These are phyloP conservation scores for Epithele typhae DNA, from an alignment of 768 basidiomycete species.

Conservation along the genomic window DNA sequence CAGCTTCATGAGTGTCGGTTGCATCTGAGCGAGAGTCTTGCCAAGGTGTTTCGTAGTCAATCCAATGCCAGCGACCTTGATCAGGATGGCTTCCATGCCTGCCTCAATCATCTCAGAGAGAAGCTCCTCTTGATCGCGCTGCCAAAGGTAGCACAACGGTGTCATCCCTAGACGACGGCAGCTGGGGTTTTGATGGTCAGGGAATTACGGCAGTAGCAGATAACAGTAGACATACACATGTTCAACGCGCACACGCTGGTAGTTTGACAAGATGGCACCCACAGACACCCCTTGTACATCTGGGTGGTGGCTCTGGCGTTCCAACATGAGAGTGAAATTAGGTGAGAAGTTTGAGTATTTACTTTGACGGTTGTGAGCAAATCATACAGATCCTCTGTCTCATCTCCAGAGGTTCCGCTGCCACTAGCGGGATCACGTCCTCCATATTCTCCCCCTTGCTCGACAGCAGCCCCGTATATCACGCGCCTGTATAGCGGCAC, in stretches of 20 bases:
- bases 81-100: conserved; percentile 77
- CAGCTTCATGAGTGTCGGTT: conserved; percentile 64
- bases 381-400: conserved; percentile 89
- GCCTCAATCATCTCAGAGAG: conserved; percentile 82
- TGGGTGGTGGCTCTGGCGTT: conserved; percentile 61
- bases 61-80: conserved; percentile 96
- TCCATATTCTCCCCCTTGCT: conserved; percentile 86
- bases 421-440: conserved; percentile 41
- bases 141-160: conserved; percentile 90
- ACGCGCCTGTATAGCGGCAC: conserved; percentile 81
- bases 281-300: conserved; percentile 86
- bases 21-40: conserved; percentile 68
- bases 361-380: conserved; percentile 79
- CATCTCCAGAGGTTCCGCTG: conserved; percentile 72
- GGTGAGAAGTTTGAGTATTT: conserved; percentile 11
- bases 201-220: too few species aligned
- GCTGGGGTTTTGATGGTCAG: too few species aligned
- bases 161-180: conserved; percentile 79
- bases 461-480: conserved; percentile 77
- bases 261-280: conserved; percentile 96
- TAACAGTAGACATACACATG: conserved; percentile 68
- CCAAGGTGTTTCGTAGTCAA: conserved; percentile 76
- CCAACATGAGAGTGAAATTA: neutral
- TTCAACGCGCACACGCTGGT: conserved; percentile 94
- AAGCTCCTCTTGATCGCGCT: conserved; percentile 82